Base-by-base conservation (phyloP, 495 filamentous ascomycete genomes). In the Hypoxylon rickii region DNA sequence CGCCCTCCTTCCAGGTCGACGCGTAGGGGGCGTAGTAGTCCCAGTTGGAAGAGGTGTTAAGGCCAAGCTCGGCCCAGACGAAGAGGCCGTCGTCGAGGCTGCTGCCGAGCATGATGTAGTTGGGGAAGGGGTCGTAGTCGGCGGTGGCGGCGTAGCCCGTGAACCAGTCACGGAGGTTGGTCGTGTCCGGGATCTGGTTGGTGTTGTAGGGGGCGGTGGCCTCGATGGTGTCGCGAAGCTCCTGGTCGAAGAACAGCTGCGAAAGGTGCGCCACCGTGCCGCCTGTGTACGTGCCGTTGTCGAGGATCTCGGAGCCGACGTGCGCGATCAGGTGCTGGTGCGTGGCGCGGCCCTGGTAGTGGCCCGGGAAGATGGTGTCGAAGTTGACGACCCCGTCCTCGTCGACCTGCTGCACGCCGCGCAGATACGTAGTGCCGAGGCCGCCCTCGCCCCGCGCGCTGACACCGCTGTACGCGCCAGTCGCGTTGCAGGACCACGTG, bases 201-300 rank as follows among this genome's bases (percentile, higher is more conserved):
- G 71, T 75, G 55, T 58, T 79, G 63, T 85, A 85, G 0, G 82
- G 83, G 43, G 69, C 76, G 1, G 69, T 76, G 2, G 76, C 73
- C 56, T 84, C 80, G 40, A 86, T 74, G 12, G 71, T 73, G 21
- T 70, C 68, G 47, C 76, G 67, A 17, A 83, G 73, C 10, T 68
- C 65, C 63, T 84, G 72, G 63, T 78, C 76, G 70, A 79, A 86
- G 76, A 82, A 86, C 6, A 86, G 61, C 67, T 85, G 81, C 61
- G 78, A 63, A 18, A 84, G 68, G 57, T 85, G 78, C 0, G 75
- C 69, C 11, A 78, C 69, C 2, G 44, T 54, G 3, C 80, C 82
- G 33, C 76, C 74, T 10, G 70, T 73, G 55, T 76, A 70, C n/a
- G 77, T 82, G 38, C 75, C 66, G 22, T 79, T 75, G 22, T 72